Evolutionary conservation across 345 rosid genomes (phyloP).

Genomic region (Xanthoceras sorbifolium): DNA sequence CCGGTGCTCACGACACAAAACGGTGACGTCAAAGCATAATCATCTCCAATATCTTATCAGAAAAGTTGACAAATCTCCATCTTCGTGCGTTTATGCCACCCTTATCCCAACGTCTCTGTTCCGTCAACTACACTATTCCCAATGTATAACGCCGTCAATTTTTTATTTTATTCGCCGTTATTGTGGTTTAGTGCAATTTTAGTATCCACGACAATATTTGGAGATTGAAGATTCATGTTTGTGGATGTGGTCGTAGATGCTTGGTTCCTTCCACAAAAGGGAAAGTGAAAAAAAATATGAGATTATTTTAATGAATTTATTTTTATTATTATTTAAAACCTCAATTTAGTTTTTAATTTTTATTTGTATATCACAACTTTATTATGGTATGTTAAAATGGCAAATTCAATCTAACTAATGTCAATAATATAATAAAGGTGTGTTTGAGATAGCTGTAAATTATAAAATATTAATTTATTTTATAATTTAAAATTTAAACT

Average conservation of each 20-base stretch:
- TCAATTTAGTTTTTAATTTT: too few species aligned
- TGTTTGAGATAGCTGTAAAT: too few species aligned
- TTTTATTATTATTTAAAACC: too few species aligned
- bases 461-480: too few species aligned
- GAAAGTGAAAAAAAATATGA: too few species aligned
- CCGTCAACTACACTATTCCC: conserved; percentile 23
- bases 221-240: conserved; percentile 1
- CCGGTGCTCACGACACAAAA: conserved; percentile 28
- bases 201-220: background rate
- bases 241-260: background rate
- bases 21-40: conserved; percentile 29
- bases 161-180: background rate
- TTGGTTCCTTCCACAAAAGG: background rate
- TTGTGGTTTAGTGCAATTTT: background rate
- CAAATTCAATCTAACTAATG: too few species aligned
- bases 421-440: too few species aligned
- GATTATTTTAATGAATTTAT: too few species aligned
- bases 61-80: background rate
- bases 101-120: conserved; percentile 3
- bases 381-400: too few species aligned
- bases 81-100: conserved; percentile 13
- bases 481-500: too few species aligned
- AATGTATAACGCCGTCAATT: conserved; percentile 20
- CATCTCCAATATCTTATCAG: background rate
- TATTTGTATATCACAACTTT: too few species aligned